Conservation (phyloP, 148 eudicot genomes). For the Rhododendron griersonianum region DNA sequence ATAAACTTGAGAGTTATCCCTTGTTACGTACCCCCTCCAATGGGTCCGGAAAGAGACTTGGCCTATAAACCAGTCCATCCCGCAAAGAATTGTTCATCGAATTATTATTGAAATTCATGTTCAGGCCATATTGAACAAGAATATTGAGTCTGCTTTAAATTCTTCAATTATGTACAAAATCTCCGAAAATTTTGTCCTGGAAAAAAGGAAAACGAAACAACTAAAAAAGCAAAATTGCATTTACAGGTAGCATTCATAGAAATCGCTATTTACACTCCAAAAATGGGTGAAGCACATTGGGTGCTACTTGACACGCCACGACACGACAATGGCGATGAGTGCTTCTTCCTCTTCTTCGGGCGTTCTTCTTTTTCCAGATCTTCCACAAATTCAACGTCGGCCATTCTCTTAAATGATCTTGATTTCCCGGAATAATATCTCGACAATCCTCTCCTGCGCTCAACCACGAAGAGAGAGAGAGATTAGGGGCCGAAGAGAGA, state of each 20-base stretch:
- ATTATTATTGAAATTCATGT: too few relatives aligned
- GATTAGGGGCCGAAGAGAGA: background rate
- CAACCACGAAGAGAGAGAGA: background rate
- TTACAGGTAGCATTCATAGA: background rate
- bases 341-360: constrained; percentile 18
- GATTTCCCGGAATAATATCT: constrained; percentile 22
- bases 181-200: background rate
- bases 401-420: constrained; percentile 17
- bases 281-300: background rate
- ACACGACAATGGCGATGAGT: background rate
- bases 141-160: background rate
- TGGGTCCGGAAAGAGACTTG: too few relatives aligned
- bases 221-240: background rate
- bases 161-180: background rate
- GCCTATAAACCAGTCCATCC: too few relatives aligned
- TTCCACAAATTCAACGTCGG: constrained; percentile 16
- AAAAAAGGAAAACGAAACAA: background rate
- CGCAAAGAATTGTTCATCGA: too few relatives aligned
- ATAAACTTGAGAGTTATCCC: too few relatives aligned
- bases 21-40: too few relatives aligned
- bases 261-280: background rate
- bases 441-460: constrained; percentile 25
- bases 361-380: constrained; percentile 21
- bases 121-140: too few relatives aligned
- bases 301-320: background rate